phyloP scores from a whole-genome alignment of 108 stramenopile genomes.

The Parmales sp. region DNA sequence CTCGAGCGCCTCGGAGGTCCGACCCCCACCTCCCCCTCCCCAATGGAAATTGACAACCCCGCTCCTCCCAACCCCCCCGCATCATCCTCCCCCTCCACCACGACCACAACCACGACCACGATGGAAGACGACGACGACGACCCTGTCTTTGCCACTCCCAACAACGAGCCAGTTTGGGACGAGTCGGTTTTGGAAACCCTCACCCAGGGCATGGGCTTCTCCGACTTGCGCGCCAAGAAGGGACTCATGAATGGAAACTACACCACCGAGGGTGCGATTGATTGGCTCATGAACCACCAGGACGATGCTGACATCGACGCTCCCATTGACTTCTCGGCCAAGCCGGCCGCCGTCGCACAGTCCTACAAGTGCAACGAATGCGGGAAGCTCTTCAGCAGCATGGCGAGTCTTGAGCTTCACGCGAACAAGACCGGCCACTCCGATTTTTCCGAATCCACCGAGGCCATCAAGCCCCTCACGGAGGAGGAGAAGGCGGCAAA shows the following conservation, averaged over 20 bases:
- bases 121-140: conserved; percentile 20
- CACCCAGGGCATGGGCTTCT: conserved; percentile 75
- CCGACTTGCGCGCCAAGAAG: conserved; percentile 74
- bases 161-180: conserved; percentile 37
- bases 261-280: conserved; percentile 81
- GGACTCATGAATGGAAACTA: conserved; percentile 59
- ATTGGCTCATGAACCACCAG: conserved; percentile 87
- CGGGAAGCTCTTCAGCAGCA: conserved; percentile 61
- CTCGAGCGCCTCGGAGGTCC: neutral
- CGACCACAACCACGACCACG: conserved; percentile 8
- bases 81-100: neutral
- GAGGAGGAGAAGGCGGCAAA: conserved; percentile 84
- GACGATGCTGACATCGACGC: conserved; percentile 84
- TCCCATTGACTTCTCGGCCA: conserved; percentile 43
- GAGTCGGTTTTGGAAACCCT: conserved; percentile 48
- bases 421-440: conserved; percentile 80
- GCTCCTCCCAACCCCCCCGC: neutral
- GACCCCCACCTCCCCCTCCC: neutral
- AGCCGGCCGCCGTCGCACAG: conserved; percentile 32
- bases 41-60: conserved; percentile 17
- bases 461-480: conserved; percentile 56
- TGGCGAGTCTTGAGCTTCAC: conserved; percentile 79
- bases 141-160: conserved; percentile 33
- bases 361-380: conserved; percentile 81
- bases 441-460: conserved; percentile 79